Evolutionary conservation across 805 yeast genomes (phyloP), one percentile per base, ranked within the genome.

Genomic region (Candida parachauliodes): DNA sequence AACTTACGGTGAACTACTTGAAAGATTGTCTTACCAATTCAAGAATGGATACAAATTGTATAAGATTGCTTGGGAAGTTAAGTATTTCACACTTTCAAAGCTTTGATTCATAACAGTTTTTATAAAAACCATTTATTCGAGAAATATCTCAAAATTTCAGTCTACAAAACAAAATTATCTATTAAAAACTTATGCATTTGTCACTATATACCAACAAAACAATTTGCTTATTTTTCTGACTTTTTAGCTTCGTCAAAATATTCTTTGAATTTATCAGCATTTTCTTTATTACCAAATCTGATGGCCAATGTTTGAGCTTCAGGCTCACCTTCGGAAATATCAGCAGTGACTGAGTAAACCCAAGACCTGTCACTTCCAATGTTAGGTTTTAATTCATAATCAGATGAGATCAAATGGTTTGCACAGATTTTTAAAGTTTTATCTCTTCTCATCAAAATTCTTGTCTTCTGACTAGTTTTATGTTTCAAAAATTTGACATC

Each of bases 391-490:
- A 93, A 78, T 49, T 68, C 77, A 68, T 84, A 87, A 51, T 84
- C 95, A 45, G 91, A 80, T 32, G 85, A 68, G 60, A 87, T 79
- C 68, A 79, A 79, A 68, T 93, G 98, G 74, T 93, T 93, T 53
- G 98, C 98, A 68, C 98, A 93, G 57, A 93, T 83, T 76, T 93
- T 93, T 60, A 93, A 77, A 39, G 98, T 93, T 76, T 91, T 91
- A 72, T 93, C 98, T 74, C 98, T 88, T 79, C 98, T 88, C 98
- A 93, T 93, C 59, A 93, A 74, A 49, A 93, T 67, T 72, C 98
- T 83, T 47, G 86, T 87, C 70, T 88, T 89, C 42, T 77, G 76
- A 42, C 87, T 71, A 45, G 69, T 68, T 65, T 88, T 88, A 72
- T 91, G 96, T 72, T 91, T 75, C 61, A 93, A 79, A 67, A 93